Evolutionary conservation across 139 green algal species (phyloP), one percentile per base, ranked within the genome.

Genomic region (Chlorella sorokiniana): DNA sequence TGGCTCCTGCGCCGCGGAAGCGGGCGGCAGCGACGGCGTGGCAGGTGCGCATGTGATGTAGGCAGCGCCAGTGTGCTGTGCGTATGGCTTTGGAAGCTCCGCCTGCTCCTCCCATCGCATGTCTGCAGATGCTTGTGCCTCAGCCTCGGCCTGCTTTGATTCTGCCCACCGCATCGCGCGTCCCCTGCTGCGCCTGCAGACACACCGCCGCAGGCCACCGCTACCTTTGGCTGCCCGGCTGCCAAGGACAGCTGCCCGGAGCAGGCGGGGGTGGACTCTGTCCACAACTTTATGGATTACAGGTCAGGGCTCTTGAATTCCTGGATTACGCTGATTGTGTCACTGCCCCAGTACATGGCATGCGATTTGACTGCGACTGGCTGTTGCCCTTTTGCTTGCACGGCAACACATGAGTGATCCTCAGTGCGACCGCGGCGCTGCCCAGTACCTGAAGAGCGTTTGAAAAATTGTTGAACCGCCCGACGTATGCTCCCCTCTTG

Each of bases 211-310:
- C 51, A 79, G 51, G 27, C 10, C 18, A 35, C 25, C 1, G 23
- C 51, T 23, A 52, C n/a, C 72, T 42, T 29, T 3, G 72, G 72
- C 51, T 79, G 72, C 35, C 72, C 72, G 0, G 25, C 38, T 2
- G 33, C 23, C 18, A 48, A 67, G 22, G 72, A 79, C 51, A 52
- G 16, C 35, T 79, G 72, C 72, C 51, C 72, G 20, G 11, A 5
- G 27, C 72, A 79, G 72, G 33, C 72, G 5, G 72, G 72, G 0
- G 35, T 11, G 16, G 72, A 79, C 25, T 33, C 51, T 0, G 72
- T 79, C 14, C 6, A 31, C 33, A 68, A 67, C 51, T 79, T 79
- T 35, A 79, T 79, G 72, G 70, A 56, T 37, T 22, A 23, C 41
- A 37, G n/a, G 25, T 37, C 29, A n/a, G 16, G 16, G 16, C 16